These are phyloP conservation scores for Sclerotinia sclerotiorum DNA, from an alignment of 2,329 filamentous ascomycete genomes.

Conservation along the genomic window DNA sequence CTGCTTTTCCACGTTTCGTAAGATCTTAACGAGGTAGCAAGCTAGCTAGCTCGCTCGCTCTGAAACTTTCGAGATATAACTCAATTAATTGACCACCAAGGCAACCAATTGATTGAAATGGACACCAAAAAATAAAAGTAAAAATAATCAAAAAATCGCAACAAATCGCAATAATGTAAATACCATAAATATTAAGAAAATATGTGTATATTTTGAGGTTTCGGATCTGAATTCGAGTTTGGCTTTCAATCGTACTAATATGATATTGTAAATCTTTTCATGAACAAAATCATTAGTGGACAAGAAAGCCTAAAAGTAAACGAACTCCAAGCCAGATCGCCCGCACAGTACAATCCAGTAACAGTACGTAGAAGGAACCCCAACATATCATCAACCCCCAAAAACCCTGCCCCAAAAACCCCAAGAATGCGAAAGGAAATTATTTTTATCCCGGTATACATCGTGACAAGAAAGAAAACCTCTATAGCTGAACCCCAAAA, in stretches of 20 bases:
- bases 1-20: background rate
- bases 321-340: slow-evolving; percentile 12
- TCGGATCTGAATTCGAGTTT: background rate
- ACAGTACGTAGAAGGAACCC: background rate
- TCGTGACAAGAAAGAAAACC: background rate
- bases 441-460: background rate
- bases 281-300: slow-evolving; percentile 1
- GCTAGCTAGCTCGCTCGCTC: background rate
- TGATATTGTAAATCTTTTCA: background rate
- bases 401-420: background rate
- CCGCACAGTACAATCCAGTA: background rate
- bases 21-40: no score
- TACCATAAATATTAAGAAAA: background rate
- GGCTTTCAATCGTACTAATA: background rate
- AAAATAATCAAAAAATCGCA: background rate
- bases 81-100: no score
- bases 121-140: background rate
- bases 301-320: slow-evolving; percentile 8
- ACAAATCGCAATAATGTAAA: background rate
- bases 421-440: background rate
- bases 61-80: background rate
- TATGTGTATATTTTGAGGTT: background rate
- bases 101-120: no score
- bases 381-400: background rate
- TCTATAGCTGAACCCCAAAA: background rate